These are phyloP conservation scores for Mycena maculata DNA, from an alignment of 768 basidiomycete species.

Conservation along the genomic window DNA sequence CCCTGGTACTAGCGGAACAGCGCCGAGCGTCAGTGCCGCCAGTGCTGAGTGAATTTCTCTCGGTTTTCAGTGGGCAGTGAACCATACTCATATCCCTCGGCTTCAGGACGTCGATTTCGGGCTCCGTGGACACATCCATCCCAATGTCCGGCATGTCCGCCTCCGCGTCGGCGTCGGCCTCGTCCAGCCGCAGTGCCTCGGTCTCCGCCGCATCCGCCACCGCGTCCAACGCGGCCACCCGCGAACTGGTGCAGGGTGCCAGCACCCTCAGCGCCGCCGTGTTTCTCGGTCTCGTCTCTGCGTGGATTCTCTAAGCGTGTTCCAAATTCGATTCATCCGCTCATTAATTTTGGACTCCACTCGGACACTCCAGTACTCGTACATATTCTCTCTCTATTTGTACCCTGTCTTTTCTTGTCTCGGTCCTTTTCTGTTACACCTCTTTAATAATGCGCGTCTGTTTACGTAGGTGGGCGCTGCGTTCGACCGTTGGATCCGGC, in stretches of 20 bases:
- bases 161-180: not conserved
- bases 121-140: conserved; percentile 1
- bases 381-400: conserved; percentile 15
- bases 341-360: not conserved
- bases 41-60: not conserved
- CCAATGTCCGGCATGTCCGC: not conserved
- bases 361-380: not conserved
- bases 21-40: not conserved
- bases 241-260: not conserved
- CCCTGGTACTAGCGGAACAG: not conserved
- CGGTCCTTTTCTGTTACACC: not conserved
- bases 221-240: conserved; percentile 9
- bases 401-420: conserved; percentile 26
- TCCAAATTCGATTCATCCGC: not conserved
- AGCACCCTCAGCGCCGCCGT: not conserved
- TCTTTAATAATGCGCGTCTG: not conserved
- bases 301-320: conserved; percentile 11
- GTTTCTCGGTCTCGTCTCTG: conserved; percentile 15
- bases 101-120: not conserved
- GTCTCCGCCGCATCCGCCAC: conserved; percentile 1
- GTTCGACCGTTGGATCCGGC: not conserved
- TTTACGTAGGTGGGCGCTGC: not conserved
- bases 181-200: not conserved
- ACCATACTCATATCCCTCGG: not conserved
- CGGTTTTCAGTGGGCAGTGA: not conserved